These are phyloP conservation scores for Abrus precatorius DNA, from an alignment of 306 rosid species.

Conservation along the genomic window DNA sequence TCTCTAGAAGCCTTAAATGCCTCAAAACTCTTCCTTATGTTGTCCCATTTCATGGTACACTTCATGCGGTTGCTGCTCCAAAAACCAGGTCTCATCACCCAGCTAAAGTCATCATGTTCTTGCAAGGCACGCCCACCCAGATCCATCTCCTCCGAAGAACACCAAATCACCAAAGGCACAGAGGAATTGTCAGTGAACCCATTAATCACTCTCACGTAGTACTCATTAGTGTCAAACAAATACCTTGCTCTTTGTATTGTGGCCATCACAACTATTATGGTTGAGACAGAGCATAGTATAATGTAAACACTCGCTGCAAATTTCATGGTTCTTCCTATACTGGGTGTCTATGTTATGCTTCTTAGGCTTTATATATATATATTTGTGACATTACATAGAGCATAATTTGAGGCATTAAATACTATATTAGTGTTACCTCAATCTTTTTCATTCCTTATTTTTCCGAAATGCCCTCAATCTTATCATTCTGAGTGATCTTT, in stretches of 20 bases:
- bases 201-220: conserved; percentile 69
- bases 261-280: conserved; percentile 46
- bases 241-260: conserved; percentile 46
- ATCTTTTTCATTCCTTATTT: conserved; percentile 29
- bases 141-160: conserved; percentile 67
- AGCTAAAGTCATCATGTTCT: conserved; percentile 83
- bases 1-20: conserved; percentile 84
- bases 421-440: not conserved
- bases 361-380: not conserved
- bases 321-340: conserved; percentile 22
- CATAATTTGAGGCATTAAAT: too few species aligned
- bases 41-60: conserved; percentile 89
- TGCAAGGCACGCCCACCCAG: conserved; percentile 89
- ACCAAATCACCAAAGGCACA: conserved; percentile 85
- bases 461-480: not conserved
- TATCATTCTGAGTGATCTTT: conserved; percentile 37
- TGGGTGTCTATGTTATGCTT: not conserved
- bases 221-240: conserved; percentile 52
- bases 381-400: not conserved
- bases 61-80: conserved; percentile 66
- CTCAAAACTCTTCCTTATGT: conserved; percentile 67
- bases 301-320: conserved; percentile 13
- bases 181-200: conserved; percentile 84
- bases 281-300: conserved; percentile 25
- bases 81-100: conserved; percentile 61